Evolutionary conservation across 2,329 filamentous ascomycete genomes (phyloP).

Genomic region (Fusarium sp.): DNA sequence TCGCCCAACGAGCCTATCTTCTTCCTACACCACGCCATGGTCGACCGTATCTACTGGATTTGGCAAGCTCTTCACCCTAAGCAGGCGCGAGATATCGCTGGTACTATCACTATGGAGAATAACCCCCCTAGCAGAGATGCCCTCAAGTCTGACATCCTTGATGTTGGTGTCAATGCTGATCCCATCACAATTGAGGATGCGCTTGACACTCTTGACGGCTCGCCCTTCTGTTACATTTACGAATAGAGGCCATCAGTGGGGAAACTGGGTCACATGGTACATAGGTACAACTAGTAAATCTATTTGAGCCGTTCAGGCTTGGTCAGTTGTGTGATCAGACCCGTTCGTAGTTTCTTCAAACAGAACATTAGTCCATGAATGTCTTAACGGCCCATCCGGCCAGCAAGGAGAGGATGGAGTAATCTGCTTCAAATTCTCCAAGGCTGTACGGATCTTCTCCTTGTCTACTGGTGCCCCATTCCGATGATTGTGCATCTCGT

Average conservation of each 20-base stretch:
- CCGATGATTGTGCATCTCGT: not conserved
- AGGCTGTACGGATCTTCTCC: not conserved
- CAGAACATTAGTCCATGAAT: not conserved
- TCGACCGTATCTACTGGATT: conserved; percentile 15
- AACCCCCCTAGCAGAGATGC: conserved; percentile 9
- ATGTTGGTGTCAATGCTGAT: conserved; percentile 4
- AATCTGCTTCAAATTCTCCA: not conserved
- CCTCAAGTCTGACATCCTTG: not conserved
- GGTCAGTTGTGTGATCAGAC: not conserved
- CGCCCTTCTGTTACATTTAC: conserved; percentile 8
- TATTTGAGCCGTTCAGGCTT: not conserved
- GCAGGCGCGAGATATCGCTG: conserved; percentile 4
- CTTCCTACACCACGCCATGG: conserved; percentile 17
- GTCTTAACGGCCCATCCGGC: not conserved
- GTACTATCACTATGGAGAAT: conserved; percentile 18
- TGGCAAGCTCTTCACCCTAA: conserved; percentile 15
- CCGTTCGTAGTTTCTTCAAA: not conserved
- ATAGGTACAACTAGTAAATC: not conserved
- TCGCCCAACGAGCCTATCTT: conserved; percentile 12
- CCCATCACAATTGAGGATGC: conserved; percentile 1
- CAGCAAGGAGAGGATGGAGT: not conserved
- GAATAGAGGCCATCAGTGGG: not conserved
- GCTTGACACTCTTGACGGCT: not conserved
- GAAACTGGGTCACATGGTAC: no score
- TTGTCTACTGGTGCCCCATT: not conserved